Evolutionary conservation across 2,329 filamentous ascomycete genomes (phyloP).

Genomic region (Aspergillus costaricaensis): DNA sequence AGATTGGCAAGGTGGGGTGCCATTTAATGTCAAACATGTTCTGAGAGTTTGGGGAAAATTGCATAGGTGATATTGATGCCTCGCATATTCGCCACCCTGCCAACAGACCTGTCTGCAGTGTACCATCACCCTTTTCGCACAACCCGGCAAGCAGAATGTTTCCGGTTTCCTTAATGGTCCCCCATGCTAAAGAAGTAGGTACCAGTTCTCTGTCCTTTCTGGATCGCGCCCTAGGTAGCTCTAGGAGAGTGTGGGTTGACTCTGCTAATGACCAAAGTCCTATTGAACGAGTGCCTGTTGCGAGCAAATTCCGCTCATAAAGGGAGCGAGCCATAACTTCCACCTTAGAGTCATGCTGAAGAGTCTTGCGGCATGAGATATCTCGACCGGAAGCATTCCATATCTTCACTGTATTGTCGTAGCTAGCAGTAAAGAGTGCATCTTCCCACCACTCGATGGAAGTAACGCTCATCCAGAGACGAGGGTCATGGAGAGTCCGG

Average conservation of each 20-base stretch:
- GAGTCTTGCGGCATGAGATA: conserved; percentile 34
- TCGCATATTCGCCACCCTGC: conserved; percentile 56
- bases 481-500: conserved; percentile 50
- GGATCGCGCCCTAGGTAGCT: conserved; percentile 25
- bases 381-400: conserved; percentile 49
- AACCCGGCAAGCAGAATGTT: conserved; percentile 59
- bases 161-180: conserved; percentile 37
- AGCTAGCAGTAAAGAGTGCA: conserved; percentile 56
- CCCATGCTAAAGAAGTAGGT: conserved; percentile 54
- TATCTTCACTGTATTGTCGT: conserved; percentile 58
- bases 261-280: conserved; percentile 36
- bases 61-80: conserved; percentile 34
- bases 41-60: conserved; percentile 50
- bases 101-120: conserved; percentile 52
- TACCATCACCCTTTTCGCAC: conserved; percentile 42
- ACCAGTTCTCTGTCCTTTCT: conserved; percentile 37
- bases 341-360: conserved; percentile 52
- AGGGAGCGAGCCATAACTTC: conserved; percentile 53
- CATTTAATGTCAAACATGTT: conserved; percentile 63
- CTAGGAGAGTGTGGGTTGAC: conserved; percentile 30
- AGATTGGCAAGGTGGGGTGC: conserved; percentile 52
- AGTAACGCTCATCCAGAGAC: conserved; percentile 59
- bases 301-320: conserved; percentile 43
- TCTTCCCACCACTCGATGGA: conserved; percentile 55
- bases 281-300: conserved; percentile 50